Evolutionary conservation across 2,329 filamentous ascomycete species (phyloP), one percentile per base, ranked within the genome.

Genomic region (Clathrospora elynae): DNA sequence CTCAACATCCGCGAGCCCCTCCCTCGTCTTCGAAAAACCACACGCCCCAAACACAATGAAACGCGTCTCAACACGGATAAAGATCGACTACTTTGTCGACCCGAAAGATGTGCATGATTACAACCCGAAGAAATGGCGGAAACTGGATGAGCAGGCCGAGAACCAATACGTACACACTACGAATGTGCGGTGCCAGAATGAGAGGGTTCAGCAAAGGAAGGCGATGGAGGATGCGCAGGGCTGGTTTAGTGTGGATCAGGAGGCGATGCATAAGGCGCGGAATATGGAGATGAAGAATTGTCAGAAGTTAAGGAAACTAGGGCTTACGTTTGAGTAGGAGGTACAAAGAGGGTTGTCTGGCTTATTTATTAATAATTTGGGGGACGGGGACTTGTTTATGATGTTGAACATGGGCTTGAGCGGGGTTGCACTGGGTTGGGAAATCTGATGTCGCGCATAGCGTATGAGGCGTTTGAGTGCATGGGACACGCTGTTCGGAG

Each of bases 81-180:
- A 86, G 37, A 78, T 95, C 37, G 81, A 88, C 48, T 99, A 97
- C 74, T 99, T 81, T 64, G 80, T 97, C 49, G 85, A 95, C 66
- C 90, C 90, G 1, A 67, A 71, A 4, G 91, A 96, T 18, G 80
- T 96, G 19, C 78, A 81, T 18, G 82, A 85, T 23, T 91, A 84
- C 68, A 84, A 79, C 41, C 71, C 79, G 8, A 78, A 81, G 42
- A 87, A 93, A 66, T 81, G 95, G 63, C 74, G 76, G 33, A 80
- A 86, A 57, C 75, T 99, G 20, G 93, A 97, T 67, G 79, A 83
- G 53, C 78, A 78, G 42, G 93, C 90, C 32, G 92, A 97, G 68
- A 72, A 80, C 3, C 81, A 82, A 25, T 88, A 88, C 52, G 75
- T 96, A 26, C 78, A 82, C 35, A 77, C 78, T 23, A 71, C 96